Conservation (phyloP, 1,284 basidiomycete genomes). For the Butyriboletus appendiculatus region DNA sequence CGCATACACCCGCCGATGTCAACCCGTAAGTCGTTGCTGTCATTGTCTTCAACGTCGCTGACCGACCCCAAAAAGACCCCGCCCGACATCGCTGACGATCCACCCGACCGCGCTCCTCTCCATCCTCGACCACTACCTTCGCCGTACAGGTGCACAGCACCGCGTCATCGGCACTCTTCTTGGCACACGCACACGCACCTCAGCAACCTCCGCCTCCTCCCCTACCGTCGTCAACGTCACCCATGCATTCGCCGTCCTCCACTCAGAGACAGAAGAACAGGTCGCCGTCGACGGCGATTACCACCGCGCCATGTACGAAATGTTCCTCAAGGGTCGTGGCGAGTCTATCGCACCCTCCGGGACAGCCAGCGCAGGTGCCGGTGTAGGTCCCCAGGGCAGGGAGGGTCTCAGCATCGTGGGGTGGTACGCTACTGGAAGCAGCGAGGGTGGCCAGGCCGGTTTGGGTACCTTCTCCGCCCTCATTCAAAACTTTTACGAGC, state of each 20-base stretch:
- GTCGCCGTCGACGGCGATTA: conserved; percentile 97
- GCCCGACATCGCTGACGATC: conserved; percentile 74
- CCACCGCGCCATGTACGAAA: conserved; percentile 91
- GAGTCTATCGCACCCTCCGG: conserved; percentile 40
- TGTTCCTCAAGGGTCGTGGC: conserved; percentile 82
- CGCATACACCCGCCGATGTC: conserved; percentile 35
- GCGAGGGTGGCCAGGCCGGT: conserved; percentile 49
- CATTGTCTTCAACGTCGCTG: conserved; percentile 9
- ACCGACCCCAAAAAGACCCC: conserved; percentile 49
- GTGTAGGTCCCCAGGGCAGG: conserved; percentile 23
- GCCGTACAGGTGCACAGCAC: conserved; percentile 79
- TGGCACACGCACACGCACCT: conserved; percentile 74
- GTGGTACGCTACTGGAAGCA: conserved; percentile 60
- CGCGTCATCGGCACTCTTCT: conserved; percentile 97
- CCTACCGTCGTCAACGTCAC: conserved; percentile 62
- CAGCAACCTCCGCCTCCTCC: conserved; percentile 21
- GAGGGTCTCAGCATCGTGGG: conserved; percentile 79
- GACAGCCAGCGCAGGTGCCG: conserved; percentile 14
- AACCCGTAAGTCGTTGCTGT: conserved; percentile 38
- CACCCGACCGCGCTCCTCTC: conserved; percentile 95
- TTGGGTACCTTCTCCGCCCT: conserved; percentile 96
- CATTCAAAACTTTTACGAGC: conserved; percentile 97
- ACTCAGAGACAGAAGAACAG: conserved; percentile 90
- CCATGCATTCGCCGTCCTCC: conserved; percentile 86
- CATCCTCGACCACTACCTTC: conserved; percentile 96